A percentile compares a stretch with the other conserved stretches of the same genome.
Evolutionary conservation across 345 rosid species (phyloP).

Genomic region (Citrus cavaleriei): DNA sequence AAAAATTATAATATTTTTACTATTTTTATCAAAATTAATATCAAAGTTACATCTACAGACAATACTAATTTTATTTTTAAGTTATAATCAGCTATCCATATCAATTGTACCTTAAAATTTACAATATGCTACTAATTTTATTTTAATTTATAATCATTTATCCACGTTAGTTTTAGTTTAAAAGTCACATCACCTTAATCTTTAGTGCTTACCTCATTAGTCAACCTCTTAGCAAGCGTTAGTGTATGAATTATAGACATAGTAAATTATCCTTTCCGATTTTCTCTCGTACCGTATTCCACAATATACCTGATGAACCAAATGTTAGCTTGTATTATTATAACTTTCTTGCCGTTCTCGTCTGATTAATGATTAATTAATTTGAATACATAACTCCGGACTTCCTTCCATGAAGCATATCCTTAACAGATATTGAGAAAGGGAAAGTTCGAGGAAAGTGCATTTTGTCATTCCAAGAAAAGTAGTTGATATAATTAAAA

Average conservation of each 20-base stretch:
- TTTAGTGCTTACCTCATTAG: not conserved
- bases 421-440: too few relatives aligned
- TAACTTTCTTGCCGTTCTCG: not conserved
- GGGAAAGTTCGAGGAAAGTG: too few relatives aligned
- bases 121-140: fast-evolving
- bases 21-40: too few relatives aligned
- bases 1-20: too few relatives aligned
- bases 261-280: not conserved
- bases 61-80: too few relatives aligned
- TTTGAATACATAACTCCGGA: slow-evolving; percentile 21
- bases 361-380: not conserved
- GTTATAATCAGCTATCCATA: too few relatives aligned
- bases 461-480: too few relatives aligned
- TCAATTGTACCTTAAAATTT: too few relatives aligned
- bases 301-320: not conserved
- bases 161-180: fast-evolving
- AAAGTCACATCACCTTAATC: too few relatives aligned
- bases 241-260: not conserved
- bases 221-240: not conserved
- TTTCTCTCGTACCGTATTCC: not conserved
- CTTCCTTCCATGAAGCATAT: slow-evolving; percentile 28
- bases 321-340: not conserved
- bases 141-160: too few relatives aligned
- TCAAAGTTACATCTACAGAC: too few relatives aligned
- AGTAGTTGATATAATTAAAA: too few relatives aligned